Percentiles rank a stretch among this genome's conserved stretches.
Conservation (phyloP, 2,329 filamentous ascomycete genomes). For the Calonectria pseudoturangicola region DNA sequence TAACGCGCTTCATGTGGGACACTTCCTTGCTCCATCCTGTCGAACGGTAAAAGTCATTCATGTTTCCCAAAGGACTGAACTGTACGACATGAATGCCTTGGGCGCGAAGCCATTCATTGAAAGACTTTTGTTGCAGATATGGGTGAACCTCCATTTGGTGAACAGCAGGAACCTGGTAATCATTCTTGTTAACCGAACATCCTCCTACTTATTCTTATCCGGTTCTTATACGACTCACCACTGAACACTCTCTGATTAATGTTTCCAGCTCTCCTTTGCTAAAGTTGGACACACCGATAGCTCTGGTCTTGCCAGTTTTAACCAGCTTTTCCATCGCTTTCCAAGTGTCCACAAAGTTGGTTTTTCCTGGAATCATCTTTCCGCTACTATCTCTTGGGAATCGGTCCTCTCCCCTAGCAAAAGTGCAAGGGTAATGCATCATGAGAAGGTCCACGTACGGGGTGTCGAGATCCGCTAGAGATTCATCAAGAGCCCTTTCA, state of each 20-base stretch:
- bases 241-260: conserved; percentile 58
- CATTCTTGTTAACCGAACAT: background rate
- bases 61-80: conserved; percentile 60
- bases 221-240: conserved; percentile 41
- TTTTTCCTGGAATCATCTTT: conserved; percentile 46
- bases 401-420: conserved; percentile 42
- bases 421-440: conserved; percentile 52
- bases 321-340: conserved; percentile 50
- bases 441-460: conserved; percentile 56
- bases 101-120: conserved; percentile 47
- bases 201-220: background rate
- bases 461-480: conserved; percentile 55
- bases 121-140: conserved; percentile 64
- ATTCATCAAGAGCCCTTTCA: conserved; percentile 52
- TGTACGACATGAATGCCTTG: conserved; percentile 58
- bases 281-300: conserved; percentile 74
- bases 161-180: conserved; percentile 47
- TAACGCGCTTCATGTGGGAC: conserved; percentile 54
- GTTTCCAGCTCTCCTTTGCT: conserved; percentile 67
- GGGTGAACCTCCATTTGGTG: conserved; percentile 71
- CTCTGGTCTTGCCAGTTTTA: conserved; percentile 43
- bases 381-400: conserved; percentile 35
- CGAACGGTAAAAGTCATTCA: conserved; percentile 57
- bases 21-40: conserved; percentile 56
- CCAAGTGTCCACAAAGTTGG: conserved; percentile 53